Percentiles rank a stretch among this genome's conserved stretches.
phyloP scores from a whole-genome alignment of 2,329 filamentous ascomycete species.

The Fonsecaea erecta region DNA sequence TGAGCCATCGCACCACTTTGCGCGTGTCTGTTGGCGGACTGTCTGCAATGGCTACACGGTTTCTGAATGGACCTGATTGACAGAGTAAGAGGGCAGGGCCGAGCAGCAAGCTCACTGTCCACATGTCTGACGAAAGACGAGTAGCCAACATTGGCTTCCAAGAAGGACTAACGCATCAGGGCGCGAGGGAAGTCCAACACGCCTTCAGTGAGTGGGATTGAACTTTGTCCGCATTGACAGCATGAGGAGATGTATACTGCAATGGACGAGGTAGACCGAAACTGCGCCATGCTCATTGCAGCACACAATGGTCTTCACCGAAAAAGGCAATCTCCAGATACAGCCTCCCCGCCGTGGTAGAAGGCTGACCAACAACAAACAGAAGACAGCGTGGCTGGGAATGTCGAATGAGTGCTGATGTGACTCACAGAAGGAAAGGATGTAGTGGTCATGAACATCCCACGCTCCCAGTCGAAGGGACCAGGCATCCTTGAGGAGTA shows the following conservation, averaged over 20 bases:
- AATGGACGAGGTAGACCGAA: neutral
- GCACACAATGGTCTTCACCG: neutral
- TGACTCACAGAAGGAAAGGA: neutral
- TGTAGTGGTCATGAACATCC: neutral
- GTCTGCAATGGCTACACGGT: neutral
- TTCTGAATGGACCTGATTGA: neutral
- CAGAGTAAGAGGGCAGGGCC: neutral
- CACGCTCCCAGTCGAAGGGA: neutral
- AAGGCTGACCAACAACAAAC: neutral
- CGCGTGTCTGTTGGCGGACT: too few relatives aligned
- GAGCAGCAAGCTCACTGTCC: neutral
- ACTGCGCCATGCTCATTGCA: neutral
- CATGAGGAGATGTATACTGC: neutral
- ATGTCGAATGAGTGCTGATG: neutral
- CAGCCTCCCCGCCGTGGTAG: neutral
- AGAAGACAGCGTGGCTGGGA: neutral
- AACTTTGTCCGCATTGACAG: neutral
- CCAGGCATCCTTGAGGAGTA: neutral
- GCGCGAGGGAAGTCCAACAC: neutral
- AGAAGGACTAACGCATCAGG: neutral
- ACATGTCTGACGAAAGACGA: neutral
- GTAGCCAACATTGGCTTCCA: neutral
- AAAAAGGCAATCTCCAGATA: neutral
- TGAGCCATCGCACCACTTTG: neutral
- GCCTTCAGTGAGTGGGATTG: too few relatives aligned